Percentiles rank a stretch among this genome's conserved stretches.
phyloP scores from a whole-genome alignment of 768 basidiomycete genomes.

The Rhodotorula taiwanensis region DNA sequence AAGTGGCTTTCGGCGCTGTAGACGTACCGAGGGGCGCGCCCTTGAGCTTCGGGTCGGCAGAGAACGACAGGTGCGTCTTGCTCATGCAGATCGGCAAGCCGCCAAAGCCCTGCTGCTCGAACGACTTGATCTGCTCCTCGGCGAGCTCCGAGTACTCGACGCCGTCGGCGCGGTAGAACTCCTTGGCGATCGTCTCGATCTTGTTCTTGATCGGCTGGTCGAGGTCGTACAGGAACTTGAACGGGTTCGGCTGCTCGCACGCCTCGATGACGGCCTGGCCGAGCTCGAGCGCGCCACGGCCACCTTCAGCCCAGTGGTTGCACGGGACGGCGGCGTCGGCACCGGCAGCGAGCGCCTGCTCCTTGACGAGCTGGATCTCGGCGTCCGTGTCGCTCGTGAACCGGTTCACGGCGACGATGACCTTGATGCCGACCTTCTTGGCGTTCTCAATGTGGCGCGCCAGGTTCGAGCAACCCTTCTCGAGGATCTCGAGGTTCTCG shows the following conservation, averaged over 20 bases:
- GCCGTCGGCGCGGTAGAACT: conserved; percentile 76
- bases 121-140: conserved; percentile 75
- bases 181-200: conserved; percentile 62
- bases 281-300: conserved; percentile 77
- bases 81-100: conserved; percentile 53
- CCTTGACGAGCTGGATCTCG: conserved; percentile 75
- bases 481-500: conserved; percentile 81
- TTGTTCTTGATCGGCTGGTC: conserved; percentile 76
- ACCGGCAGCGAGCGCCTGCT: conserved; percentile 71
- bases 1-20: too few relatives aligned
- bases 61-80: conserved; percentile 89
- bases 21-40: conserved; percentile 68
- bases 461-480: conserved; percentile 87
- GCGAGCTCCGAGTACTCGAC: conserved; percentile 79
- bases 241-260: conserved; percentile 60
- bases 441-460: conserved; percentile 89
- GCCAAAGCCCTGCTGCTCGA: conserved; percentile 80
- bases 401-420: conserved; percentile 88
- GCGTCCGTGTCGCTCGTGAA: conserved; percentile 88
- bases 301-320: conserved; percentile 97
- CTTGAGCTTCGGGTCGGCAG: conserved; percentile 85
- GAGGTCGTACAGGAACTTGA: conserved; percentile 76
- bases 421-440: conserved; percentile 92
- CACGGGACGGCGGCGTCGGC: conserved; percentile 92
- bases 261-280: conserved; percentile 85